Evolutionary conservation across 331 rosid species (phyloP).

Genomic region (Dryas integrifolia): DNA sequence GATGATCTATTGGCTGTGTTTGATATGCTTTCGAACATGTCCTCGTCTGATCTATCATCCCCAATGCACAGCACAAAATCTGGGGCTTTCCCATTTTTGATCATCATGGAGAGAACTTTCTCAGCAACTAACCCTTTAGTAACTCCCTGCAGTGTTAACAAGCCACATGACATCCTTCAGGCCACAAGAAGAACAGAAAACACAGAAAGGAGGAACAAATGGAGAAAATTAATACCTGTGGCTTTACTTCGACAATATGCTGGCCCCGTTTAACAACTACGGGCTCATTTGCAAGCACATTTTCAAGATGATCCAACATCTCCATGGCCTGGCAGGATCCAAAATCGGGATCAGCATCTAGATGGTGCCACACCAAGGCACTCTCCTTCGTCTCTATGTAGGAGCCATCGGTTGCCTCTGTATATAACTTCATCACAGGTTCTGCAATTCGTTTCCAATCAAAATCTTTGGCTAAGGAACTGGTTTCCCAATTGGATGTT

Average conservation of each 20-base stretch:
- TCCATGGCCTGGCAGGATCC: conserved; percentile 77
- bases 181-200: conserved; percentile 11
- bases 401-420: conserved; percentile 71
- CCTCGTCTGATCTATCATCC: conserved; percentile 85
- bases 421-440: conserved; percentile 67
- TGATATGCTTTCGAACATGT: conserved; percentile 78
- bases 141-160: conserved; percentile 54
- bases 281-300: conserved; percentile 71
- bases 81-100: conserved; percentile 37
- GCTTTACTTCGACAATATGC: conserved; percentile 74
- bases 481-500: conserved; percentile 57
- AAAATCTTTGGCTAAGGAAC: conserved; percentile 35
- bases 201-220: neutral
- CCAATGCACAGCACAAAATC: conserved; percentile 87
- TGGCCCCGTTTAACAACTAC: conserved; percentile 70
- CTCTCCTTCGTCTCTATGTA: conserved; percentile 75
- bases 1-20: conserved; percentile 33
- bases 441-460: conserved; percentile 69
- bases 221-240: conserved; percentile 48
- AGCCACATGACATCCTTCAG: conserved; percentile 17
- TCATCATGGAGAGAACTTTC: conserved; percentile 61
- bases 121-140: conserved; percentile 70
- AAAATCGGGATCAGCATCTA: conserved; percentile 56
- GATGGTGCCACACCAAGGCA: conserved; percentile 85
- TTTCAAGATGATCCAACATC: conserved; percentile 66